Base-by-base conservation (phyloP, 179 eudicot genomes). In the Camellia oleifera region DNA sequence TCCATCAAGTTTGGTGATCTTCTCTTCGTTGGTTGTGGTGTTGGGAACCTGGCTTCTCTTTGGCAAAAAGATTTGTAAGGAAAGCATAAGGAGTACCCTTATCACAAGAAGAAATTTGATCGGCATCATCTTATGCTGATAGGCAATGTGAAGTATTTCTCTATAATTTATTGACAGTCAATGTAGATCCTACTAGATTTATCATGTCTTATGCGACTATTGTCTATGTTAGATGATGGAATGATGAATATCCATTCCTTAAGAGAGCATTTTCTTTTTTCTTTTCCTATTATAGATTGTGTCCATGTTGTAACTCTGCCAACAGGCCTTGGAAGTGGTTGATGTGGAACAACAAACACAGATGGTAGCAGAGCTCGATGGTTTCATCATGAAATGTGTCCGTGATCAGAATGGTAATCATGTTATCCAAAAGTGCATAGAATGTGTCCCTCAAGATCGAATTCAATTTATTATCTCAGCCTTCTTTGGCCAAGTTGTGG, bases 401-500 rank as follows among this genome's bases (percentile, higher is more conserved):
- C 85, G 86, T 50, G 94, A 91, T 86, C 94, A 91, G 80, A 91
- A 91, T 78, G 91, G 91, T 18, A 91, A 91, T 83, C 94, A 91
- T 80, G 94, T 91, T 6, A 91, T 91, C 60, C 94, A 91, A 72
- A 91, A 91, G 82, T 91, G 92, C 72, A 89, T 91, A 17, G 92
- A 91, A 81, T 87, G 85, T 80, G 84, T 91, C 42, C 92, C 91
- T 74, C 84, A 86, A 78, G 89, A 86, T 70, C 81, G 62, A 66
- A 91, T 91, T 79, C 89, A 85, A 14, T 89, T 86, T 60, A 85
- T 89, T 50, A 78, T 89, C 52, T 81, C 86, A 11, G 71, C 89
- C 15, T 89, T 89, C 72, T 79, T 78, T 46, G 94, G 88, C n/a
- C 86, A 91, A 83, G 85, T 86, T 65, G 89, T 84, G 75, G 13